Percentiles rank a stretch among this genome's conserved stretches.
Conservation (phyloP, 78 protist genomes). For the Fonticula alba region DNA sequence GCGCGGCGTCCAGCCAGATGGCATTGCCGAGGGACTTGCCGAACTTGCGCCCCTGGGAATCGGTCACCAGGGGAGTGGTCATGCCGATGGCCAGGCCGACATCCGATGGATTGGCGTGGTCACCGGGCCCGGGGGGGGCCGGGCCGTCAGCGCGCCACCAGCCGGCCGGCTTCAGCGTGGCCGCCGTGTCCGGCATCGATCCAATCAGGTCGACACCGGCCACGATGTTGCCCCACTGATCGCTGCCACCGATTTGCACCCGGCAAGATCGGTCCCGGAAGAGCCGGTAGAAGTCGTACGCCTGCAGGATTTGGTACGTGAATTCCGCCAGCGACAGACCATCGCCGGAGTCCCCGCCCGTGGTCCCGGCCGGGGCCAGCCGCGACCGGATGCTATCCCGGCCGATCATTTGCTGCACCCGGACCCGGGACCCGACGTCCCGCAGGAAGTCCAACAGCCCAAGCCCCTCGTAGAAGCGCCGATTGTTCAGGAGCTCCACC, state of each 20-base stretch:
- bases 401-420: slow-evolving; percentile 29
- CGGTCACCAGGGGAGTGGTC: slow-evolving; percentile 46
- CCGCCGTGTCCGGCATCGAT: neutral
- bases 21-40: slow-evolving; percentile 62
- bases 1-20: slow-evolving; percentile 41
- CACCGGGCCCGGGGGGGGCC: too few species aligned
- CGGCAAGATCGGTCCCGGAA: slow-evolving; percentile 2
- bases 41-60: slow-evolving; percentile 37
- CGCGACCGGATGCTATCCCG: slow-evolving; percentile 27
- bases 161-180: too few species aligned
- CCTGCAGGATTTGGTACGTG: slow-evolving; percentile 49
- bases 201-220: slow-evolving; percentile 47
- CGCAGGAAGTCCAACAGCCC: slow-evolving; percentile 16
- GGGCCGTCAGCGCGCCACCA: too few species aligned
- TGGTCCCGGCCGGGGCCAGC: neutral
- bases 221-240: slow-evolving; percentile 76
- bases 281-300: slow-evolving; percentile 49
- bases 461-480: slow-evolving; percentile 4
- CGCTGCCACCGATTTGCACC: slow-evolving; percentile 68
- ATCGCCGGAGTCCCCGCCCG: neutral
- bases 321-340: slow-evolving; percentile 63
- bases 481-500: too few species aligned
- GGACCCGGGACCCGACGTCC: slow-evolving; percentile 28
- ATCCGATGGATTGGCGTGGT: too few species aligned
- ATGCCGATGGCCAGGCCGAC: slow-evolving; percentile 18